Evolutionary conservation across 1,284 basidiomycete species (phyloP).

Genomic region (Cystobasidium pallidum): DNA sequence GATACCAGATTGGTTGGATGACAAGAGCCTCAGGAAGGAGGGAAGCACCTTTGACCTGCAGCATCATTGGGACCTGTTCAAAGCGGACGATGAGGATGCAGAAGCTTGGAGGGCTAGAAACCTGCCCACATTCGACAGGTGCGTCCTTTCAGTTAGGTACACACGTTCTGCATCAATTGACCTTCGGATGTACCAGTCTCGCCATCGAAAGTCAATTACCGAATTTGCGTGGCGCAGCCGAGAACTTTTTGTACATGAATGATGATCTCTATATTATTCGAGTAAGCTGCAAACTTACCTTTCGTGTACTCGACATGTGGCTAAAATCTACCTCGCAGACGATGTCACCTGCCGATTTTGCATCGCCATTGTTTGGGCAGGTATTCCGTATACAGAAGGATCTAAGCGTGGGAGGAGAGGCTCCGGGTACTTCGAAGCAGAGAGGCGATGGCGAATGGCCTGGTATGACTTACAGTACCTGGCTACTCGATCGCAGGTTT

Average conservation of each 20-base stretch:
- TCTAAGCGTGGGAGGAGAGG: constrained; percentile 18
- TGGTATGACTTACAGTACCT: constrained; percentile 22
- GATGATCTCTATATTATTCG: constrained; percentile 29
- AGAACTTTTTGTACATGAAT: constrained; percentile 35
- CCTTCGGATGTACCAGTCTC: background rate
- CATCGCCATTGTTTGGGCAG: constrained; percentile 25
- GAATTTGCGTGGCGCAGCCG: constrained; percentile 13
- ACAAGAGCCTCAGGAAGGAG: background rate
- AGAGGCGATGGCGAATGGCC: constrained; percentile 34
- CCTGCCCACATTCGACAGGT: constrained; percentile 37
- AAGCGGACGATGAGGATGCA: constrained; percentile 17
- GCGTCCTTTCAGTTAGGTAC: background rate
- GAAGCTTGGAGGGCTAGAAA: constrained; percentile 5
- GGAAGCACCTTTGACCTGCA: constrained; percentile 16
- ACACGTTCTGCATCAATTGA: background rate
- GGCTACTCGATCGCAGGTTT: constrained; percentile 29
- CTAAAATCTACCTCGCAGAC: background rate
- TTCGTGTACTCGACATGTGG: background rate
- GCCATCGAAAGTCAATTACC: constrained; percentile 38
- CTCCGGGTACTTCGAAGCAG: constrained; percentile 28
- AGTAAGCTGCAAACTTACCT: background rate
- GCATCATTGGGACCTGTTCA: constrained; percentile 29
- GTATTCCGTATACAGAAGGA: constrained; percentile 33
- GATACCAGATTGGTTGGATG: constrained; percentile 27
- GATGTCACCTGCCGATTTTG: constrained; percentile 34